These are phyloP conservation scores for Ascodesmis nigricans DNA, from an alignment of 495 filamentous ascomycete genomes.

Conservation along the genomic window DNA sequence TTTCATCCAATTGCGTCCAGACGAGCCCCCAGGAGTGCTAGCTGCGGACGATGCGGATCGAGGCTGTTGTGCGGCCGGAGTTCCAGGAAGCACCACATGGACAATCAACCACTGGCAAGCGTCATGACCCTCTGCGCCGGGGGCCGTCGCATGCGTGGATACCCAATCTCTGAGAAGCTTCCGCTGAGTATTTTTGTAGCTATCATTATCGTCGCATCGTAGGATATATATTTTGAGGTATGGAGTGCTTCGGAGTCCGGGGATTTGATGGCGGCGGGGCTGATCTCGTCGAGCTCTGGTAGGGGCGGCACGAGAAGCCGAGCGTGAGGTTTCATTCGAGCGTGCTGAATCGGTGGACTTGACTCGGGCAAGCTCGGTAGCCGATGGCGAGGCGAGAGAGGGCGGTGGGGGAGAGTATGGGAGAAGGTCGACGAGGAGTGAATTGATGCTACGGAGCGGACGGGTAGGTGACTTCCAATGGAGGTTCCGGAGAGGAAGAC, in stretches of 20 bases:
- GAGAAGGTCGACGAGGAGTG: conserved; percentile 70
- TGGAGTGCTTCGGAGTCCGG: conserved; percentile 75
- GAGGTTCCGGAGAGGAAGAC: conserved; percentile 75
- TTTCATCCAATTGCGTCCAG: conserved; percentile 69
- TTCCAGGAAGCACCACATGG: conserved; percentile 70
- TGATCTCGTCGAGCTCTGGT: too few relatives aligned
- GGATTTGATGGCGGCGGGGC: conserved; percentile 70
- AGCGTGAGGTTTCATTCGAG: conserved; percentile 12
- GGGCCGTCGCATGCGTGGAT: conserved; percentile 39
- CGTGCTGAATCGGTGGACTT: conserved; percentile 25
- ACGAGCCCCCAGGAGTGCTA: conserved; percentile 26
- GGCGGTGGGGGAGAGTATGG: conserved; percentile 28
- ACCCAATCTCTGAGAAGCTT: conserved; percentile 79
- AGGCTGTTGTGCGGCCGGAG: conserved; percentile 48
- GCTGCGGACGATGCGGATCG: conserved; percentile 26
- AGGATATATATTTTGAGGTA: conserved; percentile 82
- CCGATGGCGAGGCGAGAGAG: conserved; percentile 23
- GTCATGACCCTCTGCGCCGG: conserved; percentile 41
- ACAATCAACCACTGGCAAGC: conserved; percentile 93
- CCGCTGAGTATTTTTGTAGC: conserved; percentile 59
- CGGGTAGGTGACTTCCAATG: conserved; percentile 90
- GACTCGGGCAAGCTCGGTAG: conserved; percentile 23
- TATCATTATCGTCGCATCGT: conserved; percentile 82
- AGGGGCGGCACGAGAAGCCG: conserved; percentile 7
- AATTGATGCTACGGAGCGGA: conserved; percentile 75